Base-by-base conservation (phyloP, 129 eudicot species). In the Ambrosia artemisiifolia region DNA sequence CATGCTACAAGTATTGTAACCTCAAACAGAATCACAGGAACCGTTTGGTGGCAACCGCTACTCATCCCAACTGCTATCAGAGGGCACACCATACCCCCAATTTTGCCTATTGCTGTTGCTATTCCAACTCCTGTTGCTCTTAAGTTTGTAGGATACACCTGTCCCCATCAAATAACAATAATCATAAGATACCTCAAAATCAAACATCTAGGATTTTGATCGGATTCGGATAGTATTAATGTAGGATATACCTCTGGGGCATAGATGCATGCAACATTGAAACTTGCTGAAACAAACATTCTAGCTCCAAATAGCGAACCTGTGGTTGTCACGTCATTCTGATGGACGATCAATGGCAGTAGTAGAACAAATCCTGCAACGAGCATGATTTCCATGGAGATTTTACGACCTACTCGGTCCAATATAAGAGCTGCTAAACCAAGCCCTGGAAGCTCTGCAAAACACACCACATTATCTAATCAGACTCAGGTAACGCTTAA, bases 51-150 rank as follows among this genome's bases (percentile, higher is more conserved):
- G 67, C 92, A 90, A 33, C 64, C 78, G 38, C 82, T 79, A 14
- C 70, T 85, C 82, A 90, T 68, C 13, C 83, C 87, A 65, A 90
- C 86, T 11, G 90, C 90, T 32, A 90, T 85, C 35, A 90, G 66
- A 43, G 96, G 96, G 81, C 90, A 87, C 16, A 86, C 75, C 96
- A 90, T 90, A 0, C 96, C 96, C 2, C 90, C 96, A 42, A 87
- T 74, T 77, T 85, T 83, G 55, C 96, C 96, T 1, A 86, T 64
- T 11, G 88, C 85, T 16, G 84, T 82, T 30, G 96, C 84, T 14
- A 87, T 76, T 68, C 96, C 96, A 49, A 82, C 90, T 69, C 86
- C 96, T 0, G 86, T 86, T 60, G 88, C 18, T 73, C 96, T 82
- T 71, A 87, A 71, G 18, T 66, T 74, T 51, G 96, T 90, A 28